phyloP scores from a whole-genome alignment of 768 basidiomycete species.

The Xerocomus spinulosus region DNA sequence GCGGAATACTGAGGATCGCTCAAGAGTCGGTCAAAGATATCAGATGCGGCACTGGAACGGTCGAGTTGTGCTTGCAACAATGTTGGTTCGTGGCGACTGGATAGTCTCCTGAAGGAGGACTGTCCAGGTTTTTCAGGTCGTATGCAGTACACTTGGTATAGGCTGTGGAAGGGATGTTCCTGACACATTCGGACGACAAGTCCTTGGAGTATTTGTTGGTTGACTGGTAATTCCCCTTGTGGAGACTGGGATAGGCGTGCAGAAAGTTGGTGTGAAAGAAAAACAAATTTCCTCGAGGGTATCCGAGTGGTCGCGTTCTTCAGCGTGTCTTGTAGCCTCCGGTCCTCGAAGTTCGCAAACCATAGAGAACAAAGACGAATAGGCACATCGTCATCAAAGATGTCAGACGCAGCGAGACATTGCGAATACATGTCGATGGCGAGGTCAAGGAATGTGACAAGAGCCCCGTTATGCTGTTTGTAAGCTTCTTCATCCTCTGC shows the following conservation, averaged over 20 bases:
- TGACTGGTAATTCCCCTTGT: constrained; percentile 26
- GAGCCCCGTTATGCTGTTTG: constrained; percentile 38
- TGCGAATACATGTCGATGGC: constrained; percentile 85
- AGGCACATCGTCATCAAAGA: constrained; percentile 69
- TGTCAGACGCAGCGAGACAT: constrained; percentile 64
- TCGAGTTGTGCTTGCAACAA: constrained; percentile 43
- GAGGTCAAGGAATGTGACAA: constrained; percentile 60
- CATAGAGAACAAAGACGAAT: constrained; percentile 87
- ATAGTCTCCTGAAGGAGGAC: constrained; percentile 38
- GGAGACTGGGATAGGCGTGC: constrained; percentile 67
- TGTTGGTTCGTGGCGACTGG: constrained; percentile 39
- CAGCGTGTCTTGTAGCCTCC: constrained; percentile 41
- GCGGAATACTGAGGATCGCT: constrained; percentile 35
- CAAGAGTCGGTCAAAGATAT: constrained; percentile 54
- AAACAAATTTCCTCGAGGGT: constrained; percentile 85
- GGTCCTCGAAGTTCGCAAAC: constrained; percentile 80
- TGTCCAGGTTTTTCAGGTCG: constrained; percentile 34
- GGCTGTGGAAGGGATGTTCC: constrained; percentile 91
- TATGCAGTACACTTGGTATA: constrained; percentile 86
- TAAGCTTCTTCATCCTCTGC: constrained; percentile 49
- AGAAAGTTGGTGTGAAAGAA: constrained; percentile 89
- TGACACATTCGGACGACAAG: constrained; percentile 71
- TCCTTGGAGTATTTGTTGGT: constrained; percentile 57
- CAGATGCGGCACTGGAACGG: constrained; percentile 59
- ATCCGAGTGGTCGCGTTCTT: constrained; percentile 49